Evolutionary conservation across 1,139 yeast species (phyloP), one percentile per base, ranked within the genome.

Genomic region (Tardiomyces depauwii): DNA sequence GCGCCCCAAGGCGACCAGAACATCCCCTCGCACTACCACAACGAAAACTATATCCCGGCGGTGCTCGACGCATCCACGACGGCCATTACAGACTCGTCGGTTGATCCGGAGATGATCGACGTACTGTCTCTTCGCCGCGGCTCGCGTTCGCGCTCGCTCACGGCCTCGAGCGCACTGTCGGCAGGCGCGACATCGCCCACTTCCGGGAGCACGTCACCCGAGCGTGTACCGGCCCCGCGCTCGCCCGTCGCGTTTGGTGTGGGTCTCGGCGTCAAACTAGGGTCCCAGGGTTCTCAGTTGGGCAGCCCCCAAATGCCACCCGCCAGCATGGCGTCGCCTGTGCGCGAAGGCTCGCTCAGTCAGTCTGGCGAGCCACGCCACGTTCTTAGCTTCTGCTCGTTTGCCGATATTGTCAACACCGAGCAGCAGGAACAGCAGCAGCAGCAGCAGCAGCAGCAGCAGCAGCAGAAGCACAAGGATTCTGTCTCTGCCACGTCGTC

Each of bases 1-100:
- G 32, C 12, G 32, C 36, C 47, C 56, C 36, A 30, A 5, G 11
- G 36, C 36, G 36, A 30, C 16, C 16, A 30, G 11, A 61, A 51
- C 55, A 61, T 68, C 39, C 73, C 74, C 18, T 60, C 73, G 21
- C 80, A 76, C 53, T 69, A 73, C 53, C 69, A 76, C n/a, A 61
- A 68, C 41, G 83, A 85, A 59, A 87, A 85, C 62, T 78, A 70
- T 55, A 83, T 85, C 44, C 88, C 95, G 1, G 88, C 95, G 2
- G 88, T 88, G 10, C 70, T 87, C 58, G 95, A 85, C 58, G 89
- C 89, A 10, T 75, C 89, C 23, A 77, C 91, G 2, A 72, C 78
- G 42, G 72, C 82, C 36, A 70, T 84, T 44, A 73, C 74, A 40
- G 80, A 78, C 55, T 67, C 74, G 41, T 64, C 69, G 45, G 70